A percentile compares a stretch with the other conserved stretches of the same genome.
phyloP scores from a whole-genome alignment of 75 land plant genomes.

The Picea sitchensis region DNA sequence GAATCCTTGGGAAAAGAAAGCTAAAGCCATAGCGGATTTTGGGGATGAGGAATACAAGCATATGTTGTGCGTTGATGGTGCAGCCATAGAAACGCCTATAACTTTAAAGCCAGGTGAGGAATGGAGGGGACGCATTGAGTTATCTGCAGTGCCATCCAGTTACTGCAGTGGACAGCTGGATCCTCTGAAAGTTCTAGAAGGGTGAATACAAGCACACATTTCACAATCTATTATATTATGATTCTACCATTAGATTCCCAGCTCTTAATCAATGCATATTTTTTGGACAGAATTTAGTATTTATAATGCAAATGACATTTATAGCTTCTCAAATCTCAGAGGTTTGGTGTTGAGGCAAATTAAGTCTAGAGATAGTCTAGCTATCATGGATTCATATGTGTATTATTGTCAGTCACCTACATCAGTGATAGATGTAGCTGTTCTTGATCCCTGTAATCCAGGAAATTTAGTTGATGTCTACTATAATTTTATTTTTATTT shows the following conservation, averaged over 20 bases:
- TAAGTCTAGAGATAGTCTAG: too few relatives aligned
- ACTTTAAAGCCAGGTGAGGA: conserved; percentile 88
- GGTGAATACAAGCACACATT: not conserved
- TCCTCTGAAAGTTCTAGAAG: conserved; percentile 8
- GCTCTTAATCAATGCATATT: not conserved
- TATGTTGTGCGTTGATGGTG: conserved; percentile 88
- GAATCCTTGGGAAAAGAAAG: conserved; percentile 98
- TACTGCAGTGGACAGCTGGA: conserved; percentile 76
- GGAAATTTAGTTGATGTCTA: too few relatives aligned
- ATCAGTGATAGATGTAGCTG: too few relatives aligned
- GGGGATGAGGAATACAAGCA: conserved; percentile 89
- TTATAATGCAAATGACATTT: too few relatives aligned
- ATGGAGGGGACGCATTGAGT: conserved; percentile 82
- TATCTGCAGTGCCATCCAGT: conserved; percentile 88
- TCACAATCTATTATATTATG: not conserved
- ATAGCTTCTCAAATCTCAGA: too few relatives aligned
- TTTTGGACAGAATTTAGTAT: not conserved
- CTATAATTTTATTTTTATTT: too few relatives aligned
- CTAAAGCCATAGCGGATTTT: conserved; percentile 76
- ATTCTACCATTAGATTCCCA: not conserved
- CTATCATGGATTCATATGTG: too few relatives aligned
- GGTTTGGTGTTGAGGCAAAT: too few relatives aligned
- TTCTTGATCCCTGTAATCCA: too few relatives aligned
- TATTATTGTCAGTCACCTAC: too few relatives aligned
- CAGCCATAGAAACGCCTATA: conserved; percentile 71